Base-by-base conservation (phyloP, 768 basidiomycete genomes). In the Lactarius pseudohatsudake region DNA sequence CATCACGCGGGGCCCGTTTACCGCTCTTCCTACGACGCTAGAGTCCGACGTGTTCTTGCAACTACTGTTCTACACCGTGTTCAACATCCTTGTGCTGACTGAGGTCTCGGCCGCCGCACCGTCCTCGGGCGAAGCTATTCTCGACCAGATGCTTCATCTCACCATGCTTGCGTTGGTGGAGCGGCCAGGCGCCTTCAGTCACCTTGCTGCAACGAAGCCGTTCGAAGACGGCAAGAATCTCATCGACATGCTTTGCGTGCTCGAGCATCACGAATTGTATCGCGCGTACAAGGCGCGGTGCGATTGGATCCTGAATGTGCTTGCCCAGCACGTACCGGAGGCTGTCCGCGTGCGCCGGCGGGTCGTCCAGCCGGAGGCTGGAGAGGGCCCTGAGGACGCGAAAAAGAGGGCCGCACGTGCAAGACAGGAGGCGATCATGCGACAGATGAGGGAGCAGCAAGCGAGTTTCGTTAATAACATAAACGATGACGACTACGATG, bases 381-480 rank as follows among this genome's bases (percentile, higher is more conserved):
- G 77, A 0, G 72, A 80, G 28, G 84, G 88, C 66, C 77, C 85
- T 3, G 89, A 86, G 65, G 88, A 88, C 64, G 84, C 86, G 53
- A 91, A 89, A 80, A 93, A 92, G 74, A 82, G 81, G 34, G 92
- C 94, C 5, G 94, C 92, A 9, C 94, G 94, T 75, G 91, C 87
- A 15, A 82, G 96, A n/a, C 91, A 97, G 75, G 92, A 90, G 67
- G 90, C 91, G 0, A 92, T 99, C 72, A 92, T 99, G 94, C 86
- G 88, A 72, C 89, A 97, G 78, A 98, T 98, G 86, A 94, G 92
- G 72, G 88, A 89, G 30, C 92, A 95, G 72, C 96, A 98, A 73
- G 89, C 87, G 36, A 90, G 88, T 70, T 93, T 96, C 75, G 87
- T 92, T 3, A 82, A 85, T 73, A 90, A 88, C 70, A 88, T 91